Percentiles rank a stretch among this genome's conserved stretches.
Evolutionary conservation across 257 asterid genomes (phyloP).

Genomic region (Rauvolfia tetraphylla): DNA sequence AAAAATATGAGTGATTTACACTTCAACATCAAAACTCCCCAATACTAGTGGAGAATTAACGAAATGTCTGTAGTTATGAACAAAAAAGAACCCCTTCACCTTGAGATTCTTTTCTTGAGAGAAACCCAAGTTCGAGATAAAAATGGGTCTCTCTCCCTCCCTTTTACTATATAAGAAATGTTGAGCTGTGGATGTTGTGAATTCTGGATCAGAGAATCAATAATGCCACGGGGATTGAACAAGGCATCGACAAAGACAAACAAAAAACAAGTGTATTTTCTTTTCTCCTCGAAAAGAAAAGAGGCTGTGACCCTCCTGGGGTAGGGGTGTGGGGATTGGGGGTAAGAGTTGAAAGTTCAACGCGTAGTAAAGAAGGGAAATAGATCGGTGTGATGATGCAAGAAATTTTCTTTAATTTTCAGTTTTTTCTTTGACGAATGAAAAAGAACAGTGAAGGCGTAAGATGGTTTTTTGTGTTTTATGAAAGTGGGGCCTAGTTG

Average conservation of each 20-base stretch:
- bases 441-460: conserved; percentile 14
- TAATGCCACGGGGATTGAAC: conserved; percentile 33
- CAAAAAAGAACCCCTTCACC: conserved; percentile 13
- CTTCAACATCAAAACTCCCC: conserved; percentile 4
- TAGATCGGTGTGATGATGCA: conserved; percentile 23
- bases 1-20: neutral
- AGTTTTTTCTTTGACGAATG: neutral
- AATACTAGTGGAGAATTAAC: neutral
- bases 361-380: conserved; percentile 45
- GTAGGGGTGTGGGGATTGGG: neutral
- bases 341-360: conserved; percentile 32
- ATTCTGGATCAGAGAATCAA: conserved; percentile 43
- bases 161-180: conserved; percentile 14
- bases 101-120: conserved; percentile 61
- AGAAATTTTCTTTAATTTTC: neutral
- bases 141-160: conserved; percentile 32
- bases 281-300: neutral
- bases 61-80: conserved; percentile 21
- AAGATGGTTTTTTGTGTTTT: neutral
- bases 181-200: conserved; percentile 23
- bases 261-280: neutral
- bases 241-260: conserved; percentile 44
- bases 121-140: conserved; percentile 34
- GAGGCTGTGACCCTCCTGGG: neutral
- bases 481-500: conserved; percentile 28